Conservation (phyloP, 768 basidiomycete genomes). For the Leccinellum rugosiceps region DNA sequence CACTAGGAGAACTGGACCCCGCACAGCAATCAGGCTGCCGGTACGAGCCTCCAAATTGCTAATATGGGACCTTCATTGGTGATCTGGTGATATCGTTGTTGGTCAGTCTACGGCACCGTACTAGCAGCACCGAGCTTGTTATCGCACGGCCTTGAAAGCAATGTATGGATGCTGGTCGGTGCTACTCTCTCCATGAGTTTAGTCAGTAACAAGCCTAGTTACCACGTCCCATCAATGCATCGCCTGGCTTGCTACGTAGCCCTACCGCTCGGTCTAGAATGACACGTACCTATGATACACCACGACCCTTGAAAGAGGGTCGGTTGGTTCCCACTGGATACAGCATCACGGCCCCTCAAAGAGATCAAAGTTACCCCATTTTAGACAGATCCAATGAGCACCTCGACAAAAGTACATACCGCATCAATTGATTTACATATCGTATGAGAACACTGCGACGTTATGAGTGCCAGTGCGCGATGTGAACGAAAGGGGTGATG, state of each 20-base stretch:
- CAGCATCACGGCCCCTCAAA: too few relatives aligned
- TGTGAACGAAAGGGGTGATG: not conserved
- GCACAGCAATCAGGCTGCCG: too few relatives aligned
- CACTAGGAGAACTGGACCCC: not conserved
- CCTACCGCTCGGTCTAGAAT: too few relatives aligned
- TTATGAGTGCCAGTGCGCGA: not conserved
- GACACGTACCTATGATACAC: too few relatives aligned
- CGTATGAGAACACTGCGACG: too few relatives aligned
- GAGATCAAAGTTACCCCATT: not conserved
- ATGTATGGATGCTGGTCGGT: too few relatives aligned
- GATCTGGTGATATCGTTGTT: not conserved
- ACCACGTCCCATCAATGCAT: too few relatives aligned
- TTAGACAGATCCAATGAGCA: not conserved
- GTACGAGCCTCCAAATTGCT: not conserved
- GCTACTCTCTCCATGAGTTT: too few relatives aligned
- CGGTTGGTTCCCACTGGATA: not conserved
- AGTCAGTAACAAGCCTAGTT: too few relatives aligned
- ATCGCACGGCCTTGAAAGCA: not conserved
- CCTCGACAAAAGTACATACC: not conserved
- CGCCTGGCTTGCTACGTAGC: too few relatives aligned
- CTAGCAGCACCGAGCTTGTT: not conserved
- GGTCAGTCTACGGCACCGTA: not conserved
- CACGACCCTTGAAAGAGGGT: too few relatives aligned
- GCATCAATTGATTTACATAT: not conserved
- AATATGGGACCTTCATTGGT: not conserved